Base-by-base conservation (phyloP, 2,329 filamentous ascomycete species). In the Talaromyces pinophilus region DNA sequence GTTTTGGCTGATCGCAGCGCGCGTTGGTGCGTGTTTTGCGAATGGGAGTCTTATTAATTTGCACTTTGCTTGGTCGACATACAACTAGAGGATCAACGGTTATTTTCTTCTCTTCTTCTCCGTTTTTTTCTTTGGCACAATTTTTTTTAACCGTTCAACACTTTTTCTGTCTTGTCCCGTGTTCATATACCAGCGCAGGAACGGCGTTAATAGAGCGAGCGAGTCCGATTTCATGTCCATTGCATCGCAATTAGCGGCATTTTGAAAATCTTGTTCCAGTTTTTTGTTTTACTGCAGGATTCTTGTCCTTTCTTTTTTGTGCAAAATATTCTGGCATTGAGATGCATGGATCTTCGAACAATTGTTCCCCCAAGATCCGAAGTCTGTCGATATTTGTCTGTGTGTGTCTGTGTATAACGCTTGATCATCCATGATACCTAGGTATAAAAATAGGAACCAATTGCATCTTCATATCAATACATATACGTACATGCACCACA, bases 1-100 rank as follows among this genome's bases (percentile, higher is more conserved):
- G 87, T 90, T 63, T 78, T 89, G 48, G 87, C 87, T 10, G 87
- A 90, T 79, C 81, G 87, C 35, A 87, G 84, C 71, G 87, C 87
- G 13, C 82, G 87, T 64, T 90, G 87, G 87, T 89, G 87, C 74
- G 87, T 90, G n/a, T 89, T 88, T 77, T 87, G 84, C 48, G 87
- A 90, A 75, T 90, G 87, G 87, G 85, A 87, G 71, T 86, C 85
- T 77, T 78, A 82, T 68, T 86, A 72, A 81, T 60, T 2, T 62
- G 54, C 54, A 60, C 61, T 59, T 50, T 44, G 33, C 33, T 40
- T 55, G 38, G 40, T 59, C 54, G 8, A 48, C 59, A 62, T 62
- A 42, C 10, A 35, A 4, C 35, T 22, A 60, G 40, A 28, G 6
- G 6, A 28, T 19, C 57, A 4, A 40, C 57, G 19, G 38, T n/a